Conservation (phyloP, 495 filamentous ascomycete genomes). For the Daldinia decipiens region DNA sequence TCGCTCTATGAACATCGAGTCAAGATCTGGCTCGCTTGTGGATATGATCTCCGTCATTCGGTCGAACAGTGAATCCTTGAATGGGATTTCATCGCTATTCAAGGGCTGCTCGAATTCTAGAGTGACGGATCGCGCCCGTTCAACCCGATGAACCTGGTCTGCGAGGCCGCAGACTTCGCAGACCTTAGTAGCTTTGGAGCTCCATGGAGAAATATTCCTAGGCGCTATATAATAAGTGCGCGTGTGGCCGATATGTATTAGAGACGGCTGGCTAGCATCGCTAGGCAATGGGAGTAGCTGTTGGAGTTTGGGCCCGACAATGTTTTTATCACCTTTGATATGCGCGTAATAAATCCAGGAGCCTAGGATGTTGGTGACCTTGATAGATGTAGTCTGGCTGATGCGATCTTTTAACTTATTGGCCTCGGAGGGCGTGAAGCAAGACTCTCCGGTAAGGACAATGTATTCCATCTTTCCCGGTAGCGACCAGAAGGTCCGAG, state of each 20-base stretch:
- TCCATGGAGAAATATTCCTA: slow-evolving; percentile 96
- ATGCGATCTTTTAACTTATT: slow-evolving; percentile 61
- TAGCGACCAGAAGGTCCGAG: slow-evolving; percentile 21
- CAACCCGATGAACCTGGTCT: slow-evolving; percentile 79
- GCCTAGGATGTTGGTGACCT: slow-evolving; percentile 56
- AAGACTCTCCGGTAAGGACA: slow-evolving; percentile 58
- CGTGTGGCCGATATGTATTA: slow-evolving; percentile 48
- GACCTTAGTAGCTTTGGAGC: slow-evolving; percentile 93
- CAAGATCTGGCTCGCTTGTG: slow-evolving; percentile 70
- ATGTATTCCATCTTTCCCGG: slow-evolving; percentile 48
- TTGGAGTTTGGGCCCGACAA: slow-evolving; percentile 51
- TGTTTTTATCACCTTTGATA: slow-evolving; percentile 49
- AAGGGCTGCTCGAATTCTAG: slow-evolving; percentile 66
- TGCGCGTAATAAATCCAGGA: slow-evolving; percentile 64
- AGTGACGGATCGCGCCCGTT: slow-evolving; percentile 80
- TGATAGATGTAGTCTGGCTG: slow-evolving; percentile 54
- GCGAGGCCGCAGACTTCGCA: slow-evolving; percentile 88
- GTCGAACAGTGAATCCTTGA: slow-evolving; percentile 81
- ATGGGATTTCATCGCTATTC: slow-evolving; percentile 62
- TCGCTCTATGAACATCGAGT: slow-evolving; percentile 81
- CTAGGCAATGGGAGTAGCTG: slow-evolving; percentile 55
- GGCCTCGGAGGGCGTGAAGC: slow-evolving; percentile 62
- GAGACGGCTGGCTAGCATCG: slow-evolving; percentile 24
- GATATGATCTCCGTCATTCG: slow-evolving; percentile 90
- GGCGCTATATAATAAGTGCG: slow-evolving; percentile 74